Conservation (phyloP, 2,329 filamentous ascomycete species). For the Ophiocordyceps camponoti-rufipedis region DNA sequence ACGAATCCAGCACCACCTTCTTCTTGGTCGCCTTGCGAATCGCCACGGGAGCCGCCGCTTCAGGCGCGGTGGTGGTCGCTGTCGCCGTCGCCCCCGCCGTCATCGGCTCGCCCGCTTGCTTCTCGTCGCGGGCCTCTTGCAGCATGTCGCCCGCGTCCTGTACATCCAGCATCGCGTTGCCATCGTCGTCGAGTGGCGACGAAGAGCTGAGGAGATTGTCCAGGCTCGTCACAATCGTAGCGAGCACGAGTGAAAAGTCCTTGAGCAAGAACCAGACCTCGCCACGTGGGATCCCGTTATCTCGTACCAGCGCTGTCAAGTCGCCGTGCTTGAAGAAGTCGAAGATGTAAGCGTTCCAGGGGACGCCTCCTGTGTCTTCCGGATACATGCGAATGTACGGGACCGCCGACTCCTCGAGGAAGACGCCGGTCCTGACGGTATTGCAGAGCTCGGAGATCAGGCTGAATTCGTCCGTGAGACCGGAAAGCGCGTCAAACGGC, state of each 20-base stretch:
- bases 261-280: slow-evolving; percentile 61
- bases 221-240: slow-evolving; percentile 52
- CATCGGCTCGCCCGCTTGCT: not conserved
- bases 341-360: slow-evolving; percentile 50
- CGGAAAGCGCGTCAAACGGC: slow-evolving; percentile 54
- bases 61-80: slow-evolving; percentile 2
- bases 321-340: slow-evolving; percentile 66
- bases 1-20: not conserved
- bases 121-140: slow-evolving; percentile 5
- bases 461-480: slow-evolving; percentile 42
- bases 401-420: slow-evolving; percentile 56
- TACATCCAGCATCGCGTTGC: slow-evolving; percentile 21
- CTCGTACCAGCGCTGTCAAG: slow-evolving; percentile 35
- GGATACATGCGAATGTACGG: slow-evolving; percentile 47
- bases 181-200: slow-evolving; percentile 10
- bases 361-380: slow-evolving; percentile 26
- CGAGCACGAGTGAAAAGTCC: slow-evolving; percentile 35
- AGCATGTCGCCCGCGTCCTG: slow-evolving; percentile 22
- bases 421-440: slow-evolving; percentile 47
- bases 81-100: not conserved
- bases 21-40: slow-evolving; percentile 1
- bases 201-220: slow-evolving; percentile 27
- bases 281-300: slow-evolving; percentile 46
- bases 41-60: slow-evolving; percentile 1
- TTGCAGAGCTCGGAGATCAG: slow-evolving; percentile 50